Evolutionary conservation across 768 basidiomycete species (phyloP), one percentile per base, ranked within the genome.

Genomic region (Trametes maxima): DNA sequence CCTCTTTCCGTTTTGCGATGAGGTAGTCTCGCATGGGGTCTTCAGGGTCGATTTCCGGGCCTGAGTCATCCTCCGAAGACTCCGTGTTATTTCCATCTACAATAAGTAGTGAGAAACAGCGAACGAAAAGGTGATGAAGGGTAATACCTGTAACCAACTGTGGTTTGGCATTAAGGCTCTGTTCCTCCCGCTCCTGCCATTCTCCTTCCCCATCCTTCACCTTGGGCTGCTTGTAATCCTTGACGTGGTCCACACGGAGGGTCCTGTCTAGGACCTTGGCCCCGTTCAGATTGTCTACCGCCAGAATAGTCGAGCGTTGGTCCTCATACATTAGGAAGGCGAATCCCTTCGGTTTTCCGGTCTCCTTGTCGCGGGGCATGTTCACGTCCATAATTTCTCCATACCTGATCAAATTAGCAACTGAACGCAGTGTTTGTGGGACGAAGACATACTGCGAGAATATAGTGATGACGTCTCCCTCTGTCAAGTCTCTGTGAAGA

Each of bases 321-420:
- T 99, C 95, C 76, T 96, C 94, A 74, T 98, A 99, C 97, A 98
- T 98, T 64, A 98, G 80, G 78, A 98, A 99, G 10, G 85, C 95
- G 72, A 98, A 99, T 2, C 97, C 97, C 69, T 78, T 87, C 0
- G 89, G 80, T 71, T 96, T 95, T 24, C 94, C 94, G 0, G 96
- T 96, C 56, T 89, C 82, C 71, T 95, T 95, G 78, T 97, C 94
- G 50, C 95, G 84, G 28, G 97, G 95, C 75, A 99, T 82, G 72
- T 98, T 95, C 60, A 98, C 79, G 69, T 99, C 94, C 79, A 94
- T 88, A 36, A 98, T 83, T 70, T 98, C 96, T n/a, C 96, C 96
- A 76, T 92, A 98, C 75, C 95, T 98, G 66, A 33, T 35, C 28
- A 49, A n/a, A 44, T 54, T 22, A 43, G 55, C 16, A 37, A 60